These are phyloP conservation scores for Tilletia horrida DNA, from an alignment of 1,284 basidiomycete genomes.

Conservation along the genomic window DNA sequence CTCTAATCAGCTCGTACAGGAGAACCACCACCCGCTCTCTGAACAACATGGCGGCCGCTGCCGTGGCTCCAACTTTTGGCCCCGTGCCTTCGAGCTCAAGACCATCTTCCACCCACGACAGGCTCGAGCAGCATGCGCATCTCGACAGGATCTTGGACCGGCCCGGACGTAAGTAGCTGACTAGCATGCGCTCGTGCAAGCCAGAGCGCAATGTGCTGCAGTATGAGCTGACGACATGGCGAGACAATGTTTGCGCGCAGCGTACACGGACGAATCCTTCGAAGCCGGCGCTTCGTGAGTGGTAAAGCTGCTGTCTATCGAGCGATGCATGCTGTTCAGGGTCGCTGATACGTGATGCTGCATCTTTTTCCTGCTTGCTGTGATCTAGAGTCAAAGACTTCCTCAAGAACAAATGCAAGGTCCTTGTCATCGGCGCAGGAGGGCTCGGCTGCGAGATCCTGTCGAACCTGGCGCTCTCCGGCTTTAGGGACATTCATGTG, in stretches of 20 bases:
- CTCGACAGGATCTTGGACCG: slow-evolving; percentile 68
- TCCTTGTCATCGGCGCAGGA: slow-evolving; percentile 76
- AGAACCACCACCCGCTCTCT: too few relatives aligned
- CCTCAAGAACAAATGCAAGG: slow-evolving; percentile 77
- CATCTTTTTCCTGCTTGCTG: background rate
- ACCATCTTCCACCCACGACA: too few relatives aligned
- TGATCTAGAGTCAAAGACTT: slow-evolving; percentile 71
- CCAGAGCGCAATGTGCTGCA: background rate
- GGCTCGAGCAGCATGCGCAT: slow-evolving; percentile 28
- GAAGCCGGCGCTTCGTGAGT: slow-evolving; percentile 30
- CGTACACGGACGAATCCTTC: slow-evolving; percentile 40
- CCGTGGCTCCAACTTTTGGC: too few relatives aligned
- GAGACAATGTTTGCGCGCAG: background rate
- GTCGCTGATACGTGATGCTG: background rate
- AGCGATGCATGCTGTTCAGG: too few relatives aligned
- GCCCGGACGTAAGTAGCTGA: slow-evolving; percentile 60
- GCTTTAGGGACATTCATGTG: slow-evolving; percentile 96
- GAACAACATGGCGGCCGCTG: too few relatives aligned
- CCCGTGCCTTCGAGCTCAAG: too few relatives aligned
- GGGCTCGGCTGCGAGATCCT: slow-evolving; percentile 54
- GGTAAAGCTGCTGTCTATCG: background rate
- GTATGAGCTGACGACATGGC: background rate
- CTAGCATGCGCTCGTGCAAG: background rate
- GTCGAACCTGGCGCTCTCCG: slow-evolving; percentile 60
- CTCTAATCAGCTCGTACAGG: too few relatives aligned